A percentile compares a stretch with the other conserved stretches of the same genome.
Evolutionary conservation across 768 basidiomycete species (phyloP).

Genomic region (Crassisporium funariophilum): DNA sequence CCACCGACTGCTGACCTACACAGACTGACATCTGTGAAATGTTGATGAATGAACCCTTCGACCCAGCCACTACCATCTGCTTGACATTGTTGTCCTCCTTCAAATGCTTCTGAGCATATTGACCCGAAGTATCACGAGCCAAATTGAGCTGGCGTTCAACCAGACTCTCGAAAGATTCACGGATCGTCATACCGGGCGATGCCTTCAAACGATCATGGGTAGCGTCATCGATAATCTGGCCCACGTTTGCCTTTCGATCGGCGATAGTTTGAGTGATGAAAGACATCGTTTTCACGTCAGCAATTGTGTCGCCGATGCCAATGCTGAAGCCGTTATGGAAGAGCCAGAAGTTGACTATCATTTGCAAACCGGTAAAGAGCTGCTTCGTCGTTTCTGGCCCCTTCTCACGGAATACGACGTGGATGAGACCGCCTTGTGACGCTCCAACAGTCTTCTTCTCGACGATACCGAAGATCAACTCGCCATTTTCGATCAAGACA

Average conservation of each 20-base stretch:
- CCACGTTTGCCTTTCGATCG: slow-evolving; percentile 79
- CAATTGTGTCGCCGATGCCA: slow-evolving; percentile 98
- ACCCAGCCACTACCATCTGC: slow-evolving; percentile 99
- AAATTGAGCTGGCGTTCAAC: slow-evolving; percentile 91
- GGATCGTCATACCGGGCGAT: slow-evolving; percentile 97
- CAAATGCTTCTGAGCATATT: slow-evolving; percentile 94
- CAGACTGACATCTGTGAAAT: slow-evolving; percentile 99
- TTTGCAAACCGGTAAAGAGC: slow-evolving; percentile 92
- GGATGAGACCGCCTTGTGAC: slow-evolving; percentile 90
- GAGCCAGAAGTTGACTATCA: slow-evolving; percentile 97
- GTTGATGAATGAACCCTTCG: slow-evolving; percentile 99
- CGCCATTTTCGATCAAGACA: slow-evolving; percentile 95
- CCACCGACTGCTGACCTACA: slow-evolving; percentile 97
- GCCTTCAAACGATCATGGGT: slow-evolving; percentile 87
- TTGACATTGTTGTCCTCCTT: slow-evolving; percentile 99
- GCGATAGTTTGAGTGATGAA: slow-evolving; percentile 83
- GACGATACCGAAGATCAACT: slow-evolving; percentile 92
- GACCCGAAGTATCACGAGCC: slow-evolving; percentile 95
- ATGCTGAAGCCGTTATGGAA: slow-evolving; percentile 99
- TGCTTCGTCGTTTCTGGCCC: slow-evolving; percentile 89
- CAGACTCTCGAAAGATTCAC: slow-evolving; percentile 94
- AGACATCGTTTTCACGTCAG: slow-evolving; percentile 85
- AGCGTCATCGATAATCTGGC: slow-evolving; percentile 77
- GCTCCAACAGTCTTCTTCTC: slow-evolving; percentile 99
- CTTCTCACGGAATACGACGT: slow-evolving; percentile 97